Percentiles rank a stretch among this genome's conserved stretches.
Evolutionary conservation across 192 early-diverging fungal genomes (phyloP).

Genomic region (Mortierella antarctica): DNA sequence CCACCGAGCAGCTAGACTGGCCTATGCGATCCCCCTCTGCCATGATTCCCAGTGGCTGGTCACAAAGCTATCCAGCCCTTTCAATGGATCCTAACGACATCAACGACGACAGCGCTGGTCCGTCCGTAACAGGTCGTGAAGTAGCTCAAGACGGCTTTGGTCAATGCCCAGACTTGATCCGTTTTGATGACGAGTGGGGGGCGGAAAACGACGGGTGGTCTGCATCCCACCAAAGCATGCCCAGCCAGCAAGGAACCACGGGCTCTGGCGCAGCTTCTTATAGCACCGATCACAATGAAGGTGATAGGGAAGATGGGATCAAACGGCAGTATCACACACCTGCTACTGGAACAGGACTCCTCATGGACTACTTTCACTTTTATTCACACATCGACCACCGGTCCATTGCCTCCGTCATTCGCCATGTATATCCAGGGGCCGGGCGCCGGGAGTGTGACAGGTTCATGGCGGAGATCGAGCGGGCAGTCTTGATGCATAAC

Average conservation of each 20-base stretch:
- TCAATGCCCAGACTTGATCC: conserved; percentile 19
- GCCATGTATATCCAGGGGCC: conserved; percentile 33
- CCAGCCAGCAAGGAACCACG: neutral
- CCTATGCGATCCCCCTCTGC: neutral
- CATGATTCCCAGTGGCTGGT: conserved; percentile 12
- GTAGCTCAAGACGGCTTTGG: neutral
- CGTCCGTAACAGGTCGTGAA: too few relatives aligned
- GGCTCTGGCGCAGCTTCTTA: neutral
- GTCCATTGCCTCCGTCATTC: conserved; percentile 12
- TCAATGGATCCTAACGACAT: too few relatives aligned
- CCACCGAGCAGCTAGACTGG: neutral
- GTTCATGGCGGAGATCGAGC: conserved; percentile 26
- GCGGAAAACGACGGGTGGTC: too few relatives aligned
- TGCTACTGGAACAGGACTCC: conserved; percentile 10
- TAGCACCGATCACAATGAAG: neutral
- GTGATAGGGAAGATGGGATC: neutral
- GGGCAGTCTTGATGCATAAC: conserved; percentile 31
- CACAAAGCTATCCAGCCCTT: neutral
- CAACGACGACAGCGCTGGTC: neutral
- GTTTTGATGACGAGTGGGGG: conserved; percentile 13
- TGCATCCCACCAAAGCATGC: too few relatives aligned
- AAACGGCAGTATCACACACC: neutral
- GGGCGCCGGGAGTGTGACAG: conserved; percentile 31
- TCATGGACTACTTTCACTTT: conserved; percentile 33
- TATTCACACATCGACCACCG: conserved; percentile 30